Conservation (phyloP, 176 grass and related monocot genomes). For the Melocanna baccifera region DNA sequence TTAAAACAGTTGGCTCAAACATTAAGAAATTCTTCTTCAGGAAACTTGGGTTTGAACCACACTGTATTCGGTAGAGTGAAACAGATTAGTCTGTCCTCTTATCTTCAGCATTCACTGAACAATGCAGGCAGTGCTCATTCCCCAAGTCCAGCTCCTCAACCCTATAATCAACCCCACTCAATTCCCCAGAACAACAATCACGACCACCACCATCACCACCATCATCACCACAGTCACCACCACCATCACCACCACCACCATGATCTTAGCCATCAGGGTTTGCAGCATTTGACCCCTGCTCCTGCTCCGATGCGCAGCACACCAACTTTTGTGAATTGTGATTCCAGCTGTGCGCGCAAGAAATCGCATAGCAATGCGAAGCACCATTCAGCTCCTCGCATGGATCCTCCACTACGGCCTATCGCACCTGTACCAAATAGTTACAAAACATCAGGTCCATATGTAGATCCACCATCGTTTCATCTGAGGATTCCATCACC, state of each 20-base stretch:
- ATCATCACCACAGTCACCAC: slow-evolving; percentile 29
- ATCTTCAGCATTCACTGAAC: slow-evolving; percentile 66
- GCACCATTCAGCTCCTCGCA: slow-evolving; percentile 20
- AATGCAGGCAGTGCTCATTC: slow-evolving; percentile 35
- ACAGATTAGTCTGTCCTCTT: slow-evolving; percentile 69
- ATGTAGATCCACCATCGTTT: slow-evolving; percentile 33
- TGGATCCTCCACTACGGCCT: slow-evolving; percentile 1
- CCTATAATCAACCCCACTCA: slow-evolving; percentile 32
- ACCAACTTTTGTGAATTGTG: slow-evolving; percentile 21
- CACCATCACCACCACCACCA: slow-evolving; percentile 41
- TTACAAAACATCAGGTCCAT: slow-evolving; percentile 33
- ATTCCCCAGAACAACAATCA: slow-evolving; percentile 37
- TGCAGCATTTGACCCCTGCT: slow-evolving; percentile 39
- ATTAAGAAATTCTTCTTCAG: slow-evolving; percentile 58
- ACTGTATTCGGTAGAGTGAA: slow-evolving; percentile 85
- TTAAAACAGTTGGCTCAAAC: slow-evolving; percentile 72
- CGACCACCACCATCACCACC: slow-evolving; percentile 41
- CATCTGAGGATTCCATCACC: slow-evolving; percentile 23
- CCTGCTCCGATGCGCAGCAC: slow-evolving; percentile 20
- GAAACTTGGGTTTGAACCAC: slow-evolving; percentile 75
- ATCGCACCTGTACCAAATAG: slow-evolving; percentile 23
- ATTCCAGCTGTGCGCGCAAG: slow-evolving; percentile 18
- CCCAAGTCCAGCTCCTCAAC: slow-evolving; percentile 51
- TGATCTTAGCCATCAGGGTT: slow-evolving; percentile 30
- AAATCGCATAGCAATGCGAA: slow-evolving; percentile 14